phyloP scores from a whole-genome alignment of 2,329 filamentous ascomycete species.

The Trichoderma gracile region DNA sequence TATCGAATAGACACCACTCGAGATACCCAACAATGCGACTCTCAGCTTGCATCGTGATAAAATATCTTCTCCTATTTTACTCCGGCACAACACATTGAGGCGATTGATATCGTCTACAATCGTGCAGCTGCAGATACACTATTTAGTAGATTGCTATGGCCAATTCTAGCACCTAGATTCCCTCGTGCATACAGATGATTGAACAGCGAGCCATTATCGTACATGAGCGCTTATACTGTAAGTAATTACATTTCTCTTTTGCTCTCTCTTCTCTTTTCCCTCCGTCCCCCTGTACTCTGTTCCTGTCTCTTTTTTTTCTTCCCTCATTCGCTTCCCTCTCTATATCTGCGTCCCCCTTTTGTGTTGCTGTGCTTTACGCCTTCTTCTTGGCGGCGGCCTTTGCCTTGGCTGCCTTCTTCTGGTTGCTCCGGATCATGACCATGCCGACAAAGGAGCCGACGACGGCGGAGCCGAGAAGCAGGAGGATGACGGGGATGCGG shows the following conservation, averaged over 20 bases:
- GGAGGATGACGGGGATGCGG: conserved; percentile 94
- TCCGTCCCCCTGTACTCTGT: too few relatives aligned
- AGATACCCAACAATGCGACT: conserved; percentile 36
- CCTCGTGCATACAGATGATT: background rate
- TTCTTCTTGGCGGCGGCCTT: conserved; percentile 86
- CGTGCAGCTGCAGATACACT: background rate
- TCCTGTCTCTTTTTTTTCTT: background rate
- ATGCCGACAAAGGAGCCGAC: conserved; percentile 94
- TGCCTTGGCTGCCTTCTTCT: conserved; percentile 94
- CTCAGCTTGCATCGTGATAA: background rate
- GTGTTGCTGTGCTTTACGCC: conserved; percentile 57
- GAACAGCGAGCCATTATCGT: background rate
- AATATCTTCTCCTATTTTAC: background rate
- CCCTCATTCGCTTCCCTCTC: too few relatives aligned
- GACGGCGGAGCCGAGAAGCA: conserved; percentile 86
- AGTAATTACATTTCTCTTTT: background rate
- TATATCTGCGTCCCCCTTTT: too few relatives aligned
- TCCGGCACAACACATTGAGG: too few relatives aligned
- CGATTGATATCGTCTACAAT: background rate
- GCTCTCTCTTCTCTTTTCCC: too few relatives aligned
- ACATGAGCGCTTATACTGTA: conserved; percentile 9
- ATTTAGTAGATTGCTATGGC: conserved; percentile 9
- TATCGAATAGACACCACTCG: conserved; percentile 40
- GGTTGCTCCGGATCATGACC: conserved; percentile 98
- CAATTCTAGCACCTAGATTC: conserved; percentile 6